Conservation (phyloP, 2,329 filamentous ascomycete genomes). For the Fusarium dimerum region DNA sequence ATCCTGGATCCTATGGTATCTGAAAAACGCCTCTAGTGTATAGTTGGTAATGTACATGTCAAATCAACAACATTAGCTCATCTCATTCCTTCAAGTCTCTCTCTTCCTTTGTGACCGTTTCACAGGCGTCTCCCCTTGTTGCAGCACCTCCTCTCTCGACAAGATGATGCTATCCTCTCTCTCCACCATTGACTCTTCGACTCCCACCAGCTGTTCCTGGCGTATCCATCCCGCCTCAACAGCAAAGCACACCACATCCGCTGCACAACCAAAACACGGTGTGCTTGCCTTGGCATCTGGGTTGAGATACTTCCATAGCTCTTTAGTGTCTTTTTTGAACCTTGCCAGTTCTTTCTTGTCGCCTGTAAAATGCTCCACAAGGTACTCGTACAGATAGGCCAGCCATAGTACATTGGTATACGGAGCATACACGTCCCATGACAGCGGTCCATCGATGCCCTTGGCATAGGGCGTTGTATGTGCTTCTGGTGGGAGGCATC, state of each 20-base stretch:
- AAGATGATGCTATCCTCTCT: constrained; percentile 45
- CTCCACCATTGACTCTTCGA: constrained; percentile 37
- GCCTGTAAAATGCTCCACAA: constrained; percentile 49
- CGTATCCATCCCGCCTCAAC: constrained; percentile 60
- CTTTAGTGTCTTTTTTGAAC: constrained; percentile 51
- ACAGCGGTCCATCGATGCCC: constrained; percentile 49
- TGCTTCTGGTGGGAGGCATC: constrained; percentile 48
- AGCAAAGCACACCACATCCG: constrained; percentile 57
- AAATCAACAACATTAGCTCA: not conserved
- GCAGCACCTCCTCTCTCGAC: constrained; percentile 26
- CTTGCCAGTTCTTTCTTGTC: constrained; percentile 44
- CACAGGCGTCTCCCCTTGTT: constrained; percentile 15
- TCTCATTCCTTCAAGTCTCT: constrained; percentile 2
- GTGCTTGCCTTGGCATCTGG: constrained; percentile 49
- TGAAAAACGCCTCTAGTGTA: not conserved
- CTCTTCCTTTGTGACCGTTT: constrained; percentile 21
- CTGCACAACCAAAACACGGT: constrained; percentile 56
- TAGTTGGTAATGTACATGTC: not conserved
- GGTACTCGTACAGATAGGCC: constrained; percentile 60
- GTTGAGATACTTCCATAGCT: constrained; percentile 56
- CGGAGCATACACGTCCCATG: constrained; percentile 56
- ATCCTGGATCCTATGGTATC: not conserved
- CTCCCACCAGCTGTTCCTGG: constrained; percentile 51
- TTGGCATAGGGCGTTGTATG: constrained; percentile 50
- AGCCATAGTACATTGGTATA: constrained; percentile 69